Evolutionary conservation across 106 monocot genomes (phyloP), one percentile per base, ranked within the genome.

Genomic region (Triglochin maritima): DNA sequence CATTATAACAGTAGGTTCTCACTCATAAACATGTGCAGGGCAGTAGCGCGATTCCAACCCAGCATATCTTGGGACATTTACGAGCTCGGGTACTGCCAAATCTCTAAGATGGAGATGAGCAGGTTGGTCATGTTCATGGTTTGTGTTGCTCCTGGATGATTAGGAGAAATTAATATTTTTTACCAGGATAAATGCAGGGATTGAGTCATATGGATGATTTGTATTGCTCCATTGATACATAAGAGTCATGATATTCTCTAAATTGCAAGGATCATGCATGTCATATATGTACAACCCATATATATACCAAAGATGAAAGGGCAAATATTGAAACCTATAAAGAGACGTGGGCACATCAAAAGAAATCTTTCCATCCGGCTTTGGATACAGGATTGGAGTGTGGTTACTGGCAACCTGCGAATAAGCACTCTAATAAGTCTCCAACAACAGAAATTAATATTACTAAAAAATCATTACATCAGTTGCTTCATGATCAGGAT

Each of bases 311-410:
- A 29, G 29, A 29, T 29, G 29, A 29, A 29, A 29, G 29, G 29
- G 29, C 29, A 29, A 29, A 0, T 29, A 29, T 29, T 29, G 29
- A 29, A 29, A 98, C 98, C 92, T 98, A 77, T 98, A 92, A 10
- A 98, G 67, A 61, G 98, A 98, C 63, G 92, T 88, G 49, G 98
- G 98, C 62, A 98, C 92, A 76, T 98, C 98, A 79, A 92, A 98
- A 47, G 98, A 86, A 67, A 92, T 56, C 56, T 72, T 47, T 59
- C 84, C 92, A 82, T 98, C 98, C 47, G 98, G 75, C 68, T 89
- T 98, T 61, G 98, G 86, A 72, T 98, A 98, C 49, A 70, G 63
- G 55, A 98, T 88, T 17, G 80, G 84, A 46, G 52, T 59, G 70
- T 98, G 92, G 65, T 63, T 54, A 69, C 72, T 81, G 12, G 91